Evolutionary conservation across 2,329 filamentous ascomycete genomes (phyloP), one percentile per base, ranked within the genome.

Genomic region (Fusarium denticulatum): DNA sequence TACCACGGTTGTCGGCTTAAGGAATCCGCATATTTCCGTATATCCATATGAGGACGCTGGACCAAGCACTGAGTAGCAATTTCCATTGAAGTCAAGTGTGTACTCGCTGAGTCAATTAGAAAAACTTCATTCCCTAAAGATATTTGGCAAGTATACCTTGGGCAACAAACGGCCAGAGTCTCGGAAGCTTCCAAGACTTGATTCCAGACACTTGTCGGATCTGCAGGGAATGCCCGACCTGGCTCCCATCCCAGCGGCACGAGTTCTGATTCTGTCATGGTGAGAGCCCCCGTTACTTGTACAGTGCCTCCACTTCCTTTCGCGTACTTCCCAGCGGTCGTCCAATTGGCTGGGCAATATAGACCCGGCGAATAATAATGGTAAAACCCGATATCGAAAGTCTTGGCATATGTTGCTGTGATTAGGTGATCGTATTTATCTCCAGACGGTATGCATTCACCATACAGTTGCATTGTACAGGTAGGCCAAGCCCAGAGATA

Each of bases 121-220:
- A 36, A 15, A 1, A 11, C 7, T 7, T 14, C 8, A 12, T 15
- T 20, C 10, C 5, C 16, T 15, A 14, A 14, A 16, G 8, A 7
- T 7, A 22, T 22, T 30, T 28, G 20, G 5, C 20, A 6, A n/a
- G 18, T 24, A 30, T 68, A 74, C 77, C 66, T 77, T 24, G 75
- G 76, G 24, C 76, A 77, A 40, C 75, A 78, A 50, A 69, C 73
- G 6, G 60, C 67, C 6, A 76, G n/a, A 32, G 75, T 73, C 63
- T 77, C 77, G 6, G 63, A 66, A 32, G 40, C 22, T 18, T 42
- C 42, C 18, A 73, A 50, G 3, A 72, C 57, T 7, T 64, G 14
- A 6, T 52, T 24, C 62, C 49, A 52, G 10, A 52, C 30, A 24
- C 13, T 52, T 20, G 49, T 4, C 18, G 49, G 49, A 18, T 36